phyloP scores from a whole-genome alignment of 805 yeast genomes.

The Metschnikowia proteae region DNA sequence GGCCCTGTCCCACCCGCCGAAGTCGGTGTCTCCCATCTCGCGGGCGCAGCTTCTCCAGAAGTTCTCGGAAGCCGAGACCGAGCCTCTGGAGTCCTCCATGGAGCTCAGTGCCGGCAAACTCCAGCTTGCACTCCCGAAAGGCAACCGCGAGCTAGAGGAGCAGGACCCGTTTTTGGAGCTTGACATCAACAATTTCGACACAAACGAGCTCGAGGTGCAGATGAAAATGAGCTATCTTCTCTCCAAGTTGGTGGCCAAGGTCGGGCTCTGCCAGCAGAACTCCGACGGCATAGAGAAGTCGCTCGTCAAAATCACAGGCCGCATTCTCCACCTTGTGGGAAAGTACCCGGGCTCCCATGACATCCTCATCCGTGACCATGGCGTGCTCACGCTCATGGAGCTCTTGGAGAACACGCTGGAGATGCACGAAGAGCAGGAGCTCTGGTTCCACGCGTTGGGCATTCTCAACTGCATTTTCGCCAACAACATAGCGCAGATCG shows the following conservation, averaged over 20 bases:
- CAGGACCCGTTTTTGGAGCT: conserved; percentile 37
- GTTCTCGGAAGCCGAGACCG: conserved; percentile 24
- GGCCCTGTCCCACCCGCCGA: not conserved
- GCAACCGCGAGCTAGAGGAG: not conserved
- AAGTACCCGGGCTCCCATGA: conserved; percentile 41
- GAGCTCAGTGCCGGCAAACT: not conserved
- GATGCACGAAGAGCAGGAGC: conserved; percentile 24
- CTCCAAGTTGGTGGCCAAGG: conserved; percentile 29
- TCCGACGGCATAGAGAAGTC: conserved; percentile 29
- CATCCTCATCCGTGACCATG: conserved; percentile 40
- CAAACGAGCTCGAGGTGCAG: conserved; percentile 40
- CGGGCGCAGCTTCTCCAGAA: conserved; percentile 30
- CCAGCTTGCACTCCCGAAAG: not conserved
- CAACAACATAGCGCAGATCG: conserved; percentile 29
- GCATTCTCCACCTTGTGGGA: conserved; percentile 35
- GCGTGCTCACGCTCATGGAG: conserved; percentile 37
- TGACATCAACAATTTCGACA: conserved; percentile 37
- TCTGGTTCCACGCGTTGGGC: conserved; percentile 37
- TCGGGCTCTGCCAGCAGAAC: conserved; percentile 28
- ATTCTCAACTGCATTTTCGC: conserved; percentile 35
- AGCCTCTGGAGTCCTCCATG: not conserved
- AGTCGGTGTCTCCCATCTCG: conserved; percentile 3
- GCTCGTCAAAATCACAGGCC: conserved; percentile 33
- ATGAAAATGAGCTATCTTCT: conserved; percentile 37
- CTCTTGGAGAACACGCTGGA: conserved; percentile 35